Percentiles rank a stretch among this genome's conserved stretches.
Conservation (phyloP, 441 rosid species). For the Populus hybrid region DNA sequence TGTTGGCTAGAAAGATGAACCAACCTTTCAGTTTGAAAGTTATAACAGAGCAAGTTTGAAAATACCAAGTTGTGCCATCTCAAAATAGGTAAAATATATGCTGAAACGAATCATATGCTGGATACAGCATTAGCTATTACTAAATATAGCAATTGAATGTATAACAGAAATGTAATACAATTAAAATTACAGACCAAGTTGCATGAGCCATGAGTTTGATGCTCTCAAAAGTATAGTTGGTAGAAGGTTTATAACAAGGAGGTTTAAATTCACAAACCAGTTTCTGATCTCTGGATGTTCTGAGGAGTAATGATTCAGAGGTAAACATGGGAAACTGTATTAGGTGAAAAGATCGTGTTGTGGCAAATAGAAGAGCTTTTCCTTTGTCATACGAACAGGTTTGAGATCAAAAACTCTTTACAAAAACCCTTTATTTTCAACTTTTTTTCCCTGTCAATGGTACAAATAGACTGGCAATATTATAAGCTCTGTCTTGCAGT, state of each 20-base stretch:
- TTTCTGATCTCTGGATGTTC: not conserved
- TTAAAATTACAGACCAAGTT: not conserved
- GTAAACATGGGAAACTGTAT: not conserved
- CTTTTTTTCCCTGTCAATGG: not conserved
- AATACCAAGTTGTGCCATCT: not conserved
- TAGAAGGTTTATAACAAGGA: not conserved
- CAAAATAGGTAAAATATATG: not conserved
- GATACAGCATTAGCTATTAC: not conserved
- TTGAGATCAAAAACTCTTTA: not conserved
- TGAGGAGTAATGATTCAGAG: not conserved
- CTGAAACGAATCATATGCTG: not conserved
- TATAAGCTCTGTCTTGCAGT: not conserved
- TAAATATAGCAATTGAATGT: not conserved
- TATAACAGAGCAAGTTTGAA: not conserved
- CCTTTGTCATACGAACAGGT: not conserved
- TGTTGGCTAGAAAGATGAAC: not conserved
- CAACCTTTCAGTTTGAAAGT: not conserved
- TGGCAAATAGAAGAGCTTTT: not conserved
- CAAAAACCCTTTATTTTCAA: not conserved
- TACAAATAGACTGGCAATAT: not conserved
- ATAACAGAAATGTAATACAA: not conserved
- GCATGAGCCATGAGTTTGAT: not conserved
- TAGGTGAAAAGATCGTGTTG: not conserved
- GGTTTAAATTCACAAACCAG: not conserved
- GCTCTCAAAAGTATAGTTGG: not conserved